These are phyloP conservation scores for Coemansia sp. DNA, from an alignment of 371 early-diverging fungal genomes.

Conservation along the genomic window DNA sequence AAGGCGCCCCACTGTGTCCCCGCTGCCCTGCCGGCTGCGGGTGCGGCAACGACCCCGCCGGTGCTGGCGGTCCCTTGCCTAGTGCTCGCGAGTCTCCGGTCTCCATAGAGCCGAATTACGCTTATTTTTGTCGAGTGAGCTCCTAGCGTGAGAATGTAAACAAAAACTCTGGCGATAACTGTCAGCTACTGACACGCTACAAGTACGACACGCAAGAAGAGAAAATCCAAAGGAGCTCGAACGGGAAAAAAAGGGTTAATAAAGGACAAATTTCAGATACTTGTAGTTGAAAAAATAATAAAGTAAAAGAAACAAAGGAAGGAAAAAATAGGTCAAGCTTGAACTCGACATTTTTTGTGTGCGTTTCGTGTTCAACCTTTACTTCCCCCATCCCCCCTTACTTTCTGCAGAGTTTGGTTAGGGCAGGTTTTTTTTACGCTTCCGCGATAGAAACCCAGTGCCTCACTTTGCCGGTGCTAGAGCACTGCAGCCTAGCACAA, in stretches of 20 bases:
- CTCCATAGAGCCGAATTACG: slow-evolving; percentile 16
- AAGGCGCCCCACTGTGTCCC: slow-evolving; percentile 10
- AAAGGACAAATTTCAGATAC: not conserved
- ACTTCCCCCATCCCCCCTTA: not conserved
- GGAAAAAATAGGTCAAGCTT: not conserved
- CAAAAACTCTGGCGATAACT: not conserved
- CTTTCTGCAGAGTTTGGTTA: too few relatives aligned
- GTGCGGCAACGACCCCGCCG: slow-evolving; percentile 16
- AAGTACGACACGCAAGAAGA: not conserved
- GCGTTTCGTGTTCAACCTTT: not conserved
- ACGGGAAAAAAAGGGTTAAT: not conserved
- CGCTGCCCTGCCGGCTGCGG: slow-evolving; percentile 19
- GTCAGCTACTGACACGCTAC: not conserved
- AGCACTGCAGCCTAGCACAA: too few relatives aligned
- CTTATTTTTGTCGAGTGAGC: not conserved
- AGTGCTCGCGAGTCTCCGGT: slow-evolving; percentile 30
- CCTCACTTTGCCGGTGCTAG: too few relatives aligned
- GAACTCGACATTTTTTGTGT: not conserved
- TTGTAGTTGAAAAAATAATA: not conserved
- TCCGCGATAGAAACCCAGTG: too few relatives aligned
- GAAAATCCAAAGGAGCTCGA: not conserved
- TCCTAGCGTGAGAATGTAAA: slow-evolving; percentile 7
- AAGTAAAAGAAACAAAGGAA: not conserved
- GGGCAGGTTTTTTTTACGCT: too few relatives aligned
- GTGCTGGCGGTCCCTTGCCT: slow-evolving; percentile 23